phyloP scores from a whole-genome alignment of 1,284 basidiomycete genomes.

The Wolfiporia cocos region DNA sequence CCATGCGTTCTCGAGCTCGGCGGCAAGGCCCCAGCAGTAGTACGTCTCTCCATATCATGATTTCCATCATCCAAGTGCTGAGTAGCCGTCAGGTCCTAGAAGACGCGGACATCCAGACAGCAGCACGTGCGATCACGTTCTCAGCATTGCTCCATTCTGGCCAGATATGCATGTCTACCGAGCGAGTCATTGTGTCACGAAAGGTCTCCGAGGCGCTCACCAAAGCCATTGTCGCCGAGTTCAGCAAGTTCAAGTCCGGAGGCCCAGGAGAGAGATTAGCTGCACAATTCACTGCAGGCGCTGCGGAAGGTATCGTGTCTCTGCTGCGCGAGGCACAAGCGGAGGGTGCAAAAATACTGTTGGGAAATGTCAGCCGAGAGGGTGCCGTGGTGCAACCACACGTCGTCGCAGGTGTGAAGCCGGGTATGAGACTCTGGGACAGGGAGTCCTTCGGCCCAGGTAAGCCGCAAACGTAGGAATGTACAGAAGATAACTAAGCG shows the following conservation, averaged over 20 bases:
- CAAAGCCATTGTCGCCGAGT: conserved; percentile 26
- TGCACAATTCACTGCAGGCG: conserved; percentile 42
- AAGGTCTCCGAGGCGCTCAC: conserved; percentile 16
- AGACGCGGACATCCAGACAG: conserved; percentile 57
- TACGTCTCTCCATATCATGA: conserved; percentile 24
- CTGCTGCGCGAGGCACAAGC: conserved; percentile 46
- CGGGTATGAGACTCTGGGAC: conserved; percentile 47
- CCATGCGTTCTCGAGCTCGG: conserved; percentile 16
- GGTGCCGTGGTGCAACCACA: conserved; percentile 49
- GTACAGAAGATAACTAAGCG: not conserved
- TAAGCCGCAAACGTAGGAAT: conserved; percentile 4
- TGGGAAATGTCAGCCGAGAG: conserved; percentile 38
- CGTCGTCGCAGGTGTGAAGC: conserved; percentile 41
- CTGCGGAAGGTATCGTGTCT: conserved; percentile 42
- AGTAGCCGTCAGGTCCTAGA: conserved; percentile 38
- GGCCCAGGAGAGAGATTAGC: conserved; percentile 16
- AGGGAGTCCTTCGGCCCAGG: conserved; percentile 59
- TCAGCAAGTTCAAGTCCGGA: conserved; percentile 34
- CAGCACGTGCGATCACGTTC: conserved; percentile 48
- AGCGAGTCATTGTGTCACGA: conserved; percentile 50
- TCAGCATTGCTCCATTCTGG: conserved; percentile 59
- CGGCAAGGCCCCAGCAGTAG: conserved; percentile 61
- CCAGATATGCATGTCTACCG: conserved; percentile 69
- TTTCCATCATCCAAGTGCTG: not conserved
- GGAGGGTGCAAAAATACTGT: conserved; percentile 45